These are phyloP conservation scores for Fusarium sp. DNA, from an alignment of 2,329 filamentous ascomycete genomes.

Conservation along the genomic window DNA sequence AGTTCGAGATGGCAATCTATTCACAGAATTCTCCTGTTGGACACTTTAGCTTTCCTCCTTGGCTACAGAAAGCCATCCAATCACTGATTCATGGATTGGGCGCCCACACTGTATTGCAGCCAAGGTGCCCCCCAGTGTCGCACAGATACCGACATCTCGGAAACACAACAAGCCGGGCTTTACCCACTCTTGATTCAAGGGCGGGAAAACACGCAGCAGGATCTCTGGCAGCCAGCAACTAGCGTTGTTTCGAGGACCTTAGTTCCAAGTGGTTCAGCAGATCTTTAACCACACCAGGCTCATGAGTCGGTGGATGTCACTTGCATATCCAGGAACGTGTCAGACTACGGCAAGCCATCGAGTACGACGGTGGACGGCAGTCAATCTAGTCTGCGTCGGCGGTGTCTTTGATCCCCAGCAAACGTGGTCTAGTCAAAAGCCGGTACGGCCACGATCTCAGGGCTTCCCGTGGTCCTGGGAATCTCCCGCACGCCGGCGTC, in stretches of 20 bases:
- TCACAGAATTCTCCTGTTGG: constrained; percentile 14
- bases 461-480: constrained; percentile 48
- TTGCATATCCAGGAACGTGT: constrained; percentile 53
- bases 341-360: constrained; percentile 52
- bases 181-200: constrained; percentile 45
- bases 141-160: constrained; percentile 50
- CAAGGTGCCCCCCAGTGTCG: constrained; percentile 25
- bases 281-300: constrained; percentile 41
- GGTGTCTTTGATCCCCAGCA: constrained; percentile 48
- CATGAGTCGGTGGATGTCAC: constrained; percentile 50
- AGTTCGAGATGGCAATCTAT: constrained; percentile 1
- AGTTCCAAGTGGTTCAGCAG: constrained; percentile 40
- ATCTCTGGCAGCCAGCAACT: constrained; percentile 35
- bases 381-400: constrained; percentile 46
- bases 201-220: constrained; percentile 24
- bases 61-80: constrained; percentile 7
- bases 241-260: constrained; percentile 42
- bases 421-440: constrained; percentile 45
- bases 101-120: constrained; percentile 9
- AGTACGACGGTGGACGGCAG: constrained; percentile 48
- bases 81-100: constrained; percentile 15
- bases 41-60: constrained; percentile 3
- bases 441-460: constrained; percentile 49
- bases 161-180: constrained; percentile 48
- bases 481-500: constrained; percentile 48